Base-by-base conservation (phyloP, 129 eudicot genomes). In the Ambrosia artemisiifolia region DNA sequence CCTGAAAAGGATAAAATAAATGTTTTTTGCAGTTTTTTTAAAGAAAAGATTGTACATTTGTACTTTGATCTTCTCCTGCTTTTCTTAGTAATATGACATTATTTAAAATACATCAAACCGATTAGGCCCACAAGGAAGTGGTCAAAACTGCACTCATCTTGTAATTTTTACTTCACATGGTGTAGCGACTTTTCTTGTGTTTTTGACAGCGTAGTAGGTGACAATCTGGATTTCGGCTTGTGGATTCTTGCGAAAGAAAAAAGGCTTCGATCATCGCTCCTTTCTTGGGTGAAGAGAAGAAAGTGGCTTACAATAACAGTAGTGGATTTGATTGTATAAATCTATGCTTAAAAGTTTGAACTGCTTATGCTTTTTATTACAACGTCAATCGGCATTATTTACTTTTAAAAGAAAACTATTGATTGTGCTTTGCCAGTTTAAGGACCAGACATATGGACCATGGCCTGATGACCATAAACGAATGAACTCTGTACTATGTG, bases 301-400 rank as follows among this genome's bases (percentile, higher is more conserved):
- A 49, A 65, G 7, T 40, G 71, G 32, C 63, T 7, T 44, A 38
- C 46, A 34, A 44, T 67, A 46, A 38, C 70, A 36, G 18, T 13
- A 50, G 57, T 40, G 70, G 48, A 70, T 69, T 63, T 4, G 9
- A 43, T 53, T 78, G 73, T 78, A 71, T 59, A 63, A 71, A 63
- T 64, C 18, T 13, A 2, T 71, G 72, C 63, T 78, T 73, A 48
- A 62, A 61, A 47, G 77, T 73, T 73, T 54, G 51, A 78, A 50
- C 70, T 35, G 10, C 1, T 38, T 35, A 48, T 47, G 70, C 46
- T 62, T 63, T 70, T 35, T 63, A 16, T 71, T 30, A 42, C 13
- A 51, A 64, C 60, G 46, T 24, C 11, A 40, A 24, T 71, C 64
- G 63, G 73, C 67, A 17, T 67, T 33, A 7, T 56, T 33, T 65